A percentile compares a stretch with the other conserved stretches of the same genome.
Conservation (phyloP, 2,329 filamentous ascomycete species). For the Fusarium oxysporum region DNA sequence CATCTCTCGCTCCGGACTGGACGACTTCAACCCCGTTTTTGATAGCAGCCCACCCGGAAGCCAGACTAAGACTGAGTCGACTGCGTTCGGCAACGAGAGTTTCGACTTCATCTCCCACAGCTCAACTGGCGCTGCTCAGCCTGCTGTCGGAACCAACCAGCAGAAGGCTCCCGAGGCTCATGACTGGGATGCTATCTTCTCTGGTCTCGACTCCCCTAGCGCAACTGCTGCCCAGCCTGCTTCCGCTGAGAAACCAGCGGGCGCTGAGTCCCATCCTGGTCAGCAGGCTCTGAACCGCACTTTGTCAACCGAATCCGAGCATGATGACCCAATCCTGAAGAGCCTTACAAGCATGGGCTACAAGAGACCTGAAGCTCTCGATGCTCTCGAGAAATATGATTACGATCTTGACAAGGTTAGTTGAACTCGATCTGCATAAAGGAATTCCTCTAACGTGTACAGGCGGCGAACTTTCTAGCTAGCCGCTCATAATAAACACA, state of each 20-base stretch:
- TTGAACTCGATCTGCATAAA: not conserved
- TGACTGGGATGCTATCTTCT: conserved; percentile 97
- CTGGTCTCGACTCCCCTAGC: conserved; percentile 73
- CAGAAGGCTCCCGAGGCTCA: conserved; percentile 65
- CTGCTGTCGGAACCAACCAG: conserved; percentile 55
- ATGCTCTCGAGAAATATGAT: conserved; percentile 91
- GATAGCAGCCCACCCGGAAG: conserved; percentile 74
- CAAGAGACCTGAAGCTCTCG: conserved; percentile 75
- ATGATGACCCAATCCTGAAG: conserved; percentile 93
- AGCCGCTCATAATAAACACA: conserved; percentile 60
- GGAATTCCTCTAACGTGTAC: not conserved
- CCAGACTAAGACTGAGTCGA: conserved; percentile 65
- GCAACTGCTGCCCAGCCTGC: conserved; percentile 45
- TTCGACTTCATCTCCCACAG: conserved; percentile 67
- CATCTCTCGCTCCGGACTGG: conserved; percentile 75
- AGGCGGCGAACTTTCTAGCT: conserved; percentile 68
- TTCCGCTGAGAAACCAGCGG: conserved; percentile 32
- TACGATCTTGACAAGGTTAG: conserved; percentile 95
- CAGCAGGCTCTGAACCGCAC: conserved; percentile 67
- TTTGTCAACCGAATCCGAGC: conserved; percentile 72
- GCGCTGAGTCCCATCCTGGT: conserved; percentile 36
- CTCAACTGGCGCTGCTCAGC: conserved; percentile 47
- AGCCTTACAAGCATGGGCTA: conserved; percentile 93
- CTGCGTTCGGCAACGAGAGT: conserved; percentile 65
- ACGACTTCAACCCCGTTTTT: conserved; percentile 86